Percentiles rank a stretch among this genome's conserved stretches.
These are phyloP conservation scores for Zarea fungicola DNA, from an alignment of 2,329 filamentous ascomycete species.

Conservation along the genomic window DNA sequence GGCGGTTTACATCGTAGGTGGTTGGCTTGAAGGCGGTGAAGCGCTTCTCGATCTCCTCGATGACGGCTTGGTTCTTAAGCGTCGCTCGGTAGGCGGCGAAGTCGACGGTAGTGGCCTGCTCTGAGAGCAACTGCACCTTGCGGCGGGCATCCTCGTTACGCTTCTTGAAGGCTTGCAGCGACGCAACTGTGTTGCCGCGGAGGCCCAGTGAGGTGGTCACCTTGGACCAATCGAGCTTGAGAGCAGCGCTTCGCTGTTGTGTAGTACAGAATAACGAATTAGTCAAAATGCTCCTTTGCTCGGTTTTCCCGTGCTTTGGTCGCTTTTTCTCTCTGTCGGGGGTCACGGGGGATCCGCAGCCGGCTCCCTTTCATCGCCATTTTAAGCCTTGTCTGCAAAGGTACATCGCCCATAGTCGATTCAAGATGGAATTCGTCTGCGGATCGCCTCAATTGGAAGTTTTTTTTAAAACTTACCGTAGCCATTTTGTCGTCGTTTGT, in stretches of 20 bases:
- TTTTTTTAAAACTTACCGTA: conserved; percentile 55
- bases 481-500: conserved; percentile 57
- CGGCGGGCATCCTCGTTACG: conserved; percentile 98
- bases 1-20: conserved; percentile 86
- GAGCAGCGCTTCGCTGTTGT: conserved; percentile 85
- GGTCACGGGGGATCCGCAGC: conserved; percentile 14
- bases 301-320: too few relatives aligned
- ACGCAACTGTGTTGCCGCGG: conserved; percentile 85
- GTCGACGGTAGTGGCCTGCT: conserved; percentile 83
- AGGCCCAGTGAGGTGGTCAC: conserved; percentile 91
- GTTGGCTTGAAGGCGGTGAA: conserved; percentile 87
- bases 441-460: conserved; percentile 23
- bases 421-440: conserved; percentile 4
- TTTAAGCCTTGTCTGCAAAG: neutral
- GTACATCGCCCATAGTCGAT: neutral
- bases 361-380: conserved; percentile 4
- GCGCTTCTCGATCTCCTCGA: conserved; percentile 97
- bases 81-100: conserved; percentile 86
- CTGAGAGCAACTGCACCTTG: conserved; percentile 77
- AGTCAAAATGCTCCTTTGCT: neutral
- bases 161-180: conserved; percentile 97
- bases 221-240: conserved; percentile 99
- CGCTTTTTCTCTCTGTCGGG: too few relatives aligned
- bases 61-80: conserved; percentile 92
- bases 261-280: neutral